Evolutionary conservation across 345 rosid species (phyloP).

Genomic region (Angophora floribunda): DNA sequence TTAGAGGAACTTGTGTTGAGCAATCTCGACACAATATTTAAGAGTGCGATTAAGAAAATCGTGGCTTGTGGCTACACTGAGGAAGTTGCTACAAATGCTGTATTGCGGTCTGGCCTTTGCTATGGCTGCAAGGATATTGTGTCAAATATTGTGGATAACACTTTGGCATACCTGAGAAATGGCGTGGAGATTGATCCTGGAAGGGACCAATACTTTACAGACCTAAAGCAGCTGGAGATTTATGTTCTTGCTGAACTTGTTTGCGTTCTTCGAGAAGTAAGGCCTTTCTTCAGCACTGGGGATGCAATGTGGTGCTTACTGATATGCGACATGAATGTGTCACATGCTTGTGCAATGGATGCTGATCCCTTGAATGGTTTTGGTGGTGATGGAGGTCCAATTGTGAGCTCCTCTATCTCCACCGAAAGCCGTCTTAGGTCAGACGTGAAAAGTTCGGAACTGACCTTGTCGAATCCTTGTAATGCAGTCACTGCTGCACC

Average conservation of each 20-base stretch:
- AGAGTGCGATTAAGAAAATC: conserved; percentile 52
- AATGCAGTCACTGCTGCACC: conserved; percentile 27
- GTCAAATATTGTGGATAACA: conserved; percentile 65
- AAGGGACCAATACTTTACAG: conserved; percentile 41
- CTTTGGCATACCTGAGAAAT: conserved; percentile 52
- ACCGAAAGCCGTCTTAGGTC: conserved; percentile 1
- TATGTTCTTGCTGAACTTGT: conserved; percentile 84
- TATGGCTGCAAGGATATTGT: conserved; percentile 55
- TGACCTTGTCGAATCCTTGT: conserved; percentile 32
- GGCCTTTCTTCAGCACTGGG: conserved; percentile 78
- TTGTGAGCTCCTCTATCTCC: conserved; percentile 12
- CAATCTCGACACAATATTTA: conserved; percentile 57
- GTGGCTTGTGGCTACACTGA: conserved; percentile 42
- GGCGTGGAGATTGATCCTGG: conserved; percentile 39
- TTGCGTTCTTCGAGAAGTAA: conserved; percentile 72
- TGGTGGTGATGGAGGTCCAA: conserved; percentile 21
- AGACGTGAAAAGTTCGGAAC: conserved; percentile 34
- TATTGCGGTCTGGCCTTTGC: conserved; percentile 59
- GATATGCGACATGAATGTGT: conserved; percentile 91
- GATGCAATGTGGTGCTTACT: conserved; percentile 99
- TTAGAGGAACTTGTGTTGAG: conserved; percentile 65
- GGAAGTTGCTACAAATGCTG: conserved; percentile 52
- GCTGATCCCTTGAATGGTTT: conserved; percentile 46
- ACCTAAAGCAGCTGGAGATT: conserved; percentile 66
- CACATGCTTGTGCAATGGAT: conserved; percentile 90